Conservation (phyloP, 2,329 filamentous ascomycete genomes). For the Aspergillus pseudoterreus region DNA sequence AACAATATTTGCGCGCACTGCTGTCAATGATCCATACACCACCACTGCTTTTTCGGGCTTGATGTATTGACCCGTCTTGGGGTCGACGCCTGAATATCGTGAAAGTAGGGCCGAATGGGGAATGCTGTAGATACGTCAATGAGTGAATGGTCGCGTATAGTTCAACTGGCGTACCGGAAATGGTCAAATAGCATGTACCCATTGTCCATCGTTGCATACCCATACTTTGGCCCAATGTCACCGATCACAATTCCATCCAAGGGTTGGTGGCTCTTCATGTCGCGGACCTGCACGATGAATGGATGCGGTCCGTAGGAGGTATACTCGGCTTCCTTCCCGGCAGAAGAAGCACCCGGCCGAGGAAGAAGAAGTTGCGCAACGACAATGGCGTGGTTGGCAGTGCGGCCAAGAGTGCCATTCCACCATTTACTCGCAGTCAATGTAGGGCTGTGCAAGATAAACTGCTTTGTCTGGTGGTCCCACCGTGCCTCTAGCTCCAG, state of each 20-base stretch:
- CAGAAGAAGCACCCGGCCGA: not conserved
- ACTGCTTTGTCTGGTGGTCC: conserved; percentile 44
- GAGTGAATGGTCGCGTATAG: not conserved
- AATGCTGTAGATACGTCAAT: conserved; percentile 19
- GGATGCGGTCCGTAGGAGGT: conserved; percentile 50
- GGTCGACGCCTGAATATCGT: conserved; percentile 47
- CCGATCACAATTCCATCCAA: conserved; percentile 49
- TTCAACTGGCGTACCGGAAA: conserved; percentile 23
- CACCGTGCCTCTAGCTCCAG: conserved; percentile 49
- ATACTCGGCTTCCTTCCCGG: conserved; percentile 22
- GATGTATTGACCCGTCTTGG: conserved; percentile 43
- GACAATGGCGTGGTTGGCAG: conserved; percentile 55
- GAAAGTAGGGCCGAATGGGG: conserved; percentile 49
- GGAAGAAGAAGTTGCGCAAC: conserved; percentile 47
- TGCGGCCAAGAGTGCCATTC: conserved; percentile 52
- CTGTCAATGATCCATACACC: conserved; percentile 50
- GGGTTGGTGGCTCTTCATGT: conserved; percentile 26
- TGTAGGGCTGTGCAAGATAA: conserved; percentile 50
- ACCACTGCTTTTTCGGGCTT: conserved; percentile 42
- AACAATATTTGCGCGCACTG: conserved; percentile 42
- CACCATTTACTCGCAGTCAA: conserved; percentile 55
- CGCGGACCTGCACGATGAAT: conserved; percentile 51
- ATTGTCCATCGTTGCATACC: conserved; percentile 52
- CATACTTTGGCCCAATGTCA: conserved; percentile 56
- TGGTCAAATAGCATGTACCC: conserved; percentile 53